Conservation (phyloP, 108 stramenopile genomes). For the Schizochytrium sp. region DNA sequence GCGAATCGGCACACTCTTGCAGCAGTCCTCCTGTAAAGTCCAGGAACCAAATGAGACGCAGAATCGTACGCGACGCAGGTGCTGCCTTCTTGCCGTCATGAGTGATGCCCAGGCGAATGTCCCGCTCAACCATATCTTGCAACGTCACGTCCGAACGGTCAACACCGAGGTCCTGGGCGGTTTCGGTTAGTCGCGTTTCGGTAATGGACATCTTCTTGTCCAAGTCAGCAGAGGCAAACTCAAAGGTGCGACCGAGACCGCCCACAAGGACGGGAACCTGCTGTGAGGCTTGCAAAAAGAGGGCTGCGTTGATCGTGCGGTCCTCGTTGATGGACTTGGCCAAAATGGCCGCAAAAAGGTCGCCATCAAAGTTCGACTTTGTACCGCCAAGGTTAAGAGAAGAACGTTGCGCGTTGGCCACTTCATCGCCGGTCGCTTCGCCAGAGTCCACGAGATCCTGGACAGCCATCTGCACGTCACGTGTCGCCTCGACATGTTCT, state of each 20-base stretch:
- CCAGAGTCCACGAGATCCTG: neutral
- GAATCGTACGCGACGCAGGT: neutral
- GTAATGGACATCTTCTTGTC: neutral
- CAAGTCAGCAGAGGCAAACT: neutral
- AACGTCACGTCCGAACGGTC: neutral
- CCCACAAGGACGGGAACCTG: neutral
- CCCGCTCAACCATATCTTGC: slow-evolving; percentile 6
- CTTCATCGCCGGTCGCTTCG: neutral
- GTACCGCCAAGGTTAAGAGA: neutral
- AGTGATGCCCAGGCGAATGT: neutral
- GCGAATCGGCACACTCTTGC: neutral
- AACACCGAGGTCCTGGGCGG: neutral
- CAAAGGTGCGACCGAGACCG: slow-evolving; percentile 7
- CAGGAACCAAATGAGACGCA: slow-evolving; percentile 1
- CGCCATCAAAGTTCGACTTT: neutral
- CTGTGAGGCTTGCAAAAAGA: neutral
- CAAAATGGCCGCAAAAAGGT: neutral
- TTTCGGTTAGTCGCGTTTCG: neutral
- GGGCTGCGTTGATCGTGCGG: neutral
- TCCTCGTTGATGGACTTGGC: neutral
- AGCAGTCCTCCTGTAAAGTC: neutral
- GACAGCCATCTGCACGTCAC: neutral
- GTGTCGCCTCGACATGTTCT: neutral
- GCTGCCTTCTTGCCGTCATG: slow-evolving; percentile 8
- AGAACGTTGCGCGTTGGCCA: neutral